Evolutionary conservation across 305 asterid species (phyloP), one percentile per base, ranked within the genome.

Genomic region (Fraxinus dipetala): DNA sequence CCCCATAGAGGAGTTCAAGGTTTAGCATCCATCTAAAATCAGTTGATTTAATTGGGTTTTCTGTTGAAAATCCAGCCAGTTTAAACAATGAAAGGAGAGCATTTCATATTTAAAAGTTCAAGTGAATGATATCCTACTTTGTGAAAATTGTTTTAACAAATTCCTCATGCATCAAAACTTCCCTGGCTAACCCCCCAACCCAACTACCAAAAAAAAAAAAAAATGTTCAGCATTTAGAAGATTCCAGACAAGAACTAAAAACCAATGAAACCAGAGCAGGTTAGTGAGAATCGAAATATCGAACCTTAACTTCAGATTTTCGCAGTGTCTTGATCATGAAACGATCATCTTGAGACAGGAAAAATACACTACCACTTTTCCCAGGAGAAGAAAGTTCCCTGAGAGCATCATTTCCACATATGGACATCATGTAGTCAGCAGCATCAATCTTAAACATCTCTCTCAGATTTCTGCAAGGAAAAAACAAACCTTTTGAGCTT

Each of bases 311-410:
- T 95, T 95, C 99, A 38, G 98, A 91, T 83, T 95, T 95, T 24
- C 98, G 92, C 86, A 96, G 86, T 22, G 98, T 95, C 90, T 96
- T 96, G 85, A 96, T 96, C 98, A 96, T 95, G 89, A 96, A 96
- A 79, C 96, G 98, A 79, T 93, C 98, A 86, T 96, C 99, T 80
- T 95, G 98, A 84, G 99, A 96, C 78, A 95, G 88, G 90, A 93
- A 95, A 86, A 96, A 96, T 40, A 93, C 97, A 81, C 99, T 96
- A 77, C 99, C 98, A 89, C 99, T 96, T 90, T 96, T 96, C 77
- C 99, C 99, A 45, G 98, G 99, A 79, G 99, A 96, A 48, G 99
- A 96, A 87, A 96, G 99, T 81, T 96, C 98, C 84, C 96, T 90
- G 61, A 96, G 93, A 59, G 97, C 93, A 87, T 96, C 99, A 85